Evolutionary conservation across 805 yeast genomes (phyloP).

Genomic region (Yamadazyma endophytica): DNA sequence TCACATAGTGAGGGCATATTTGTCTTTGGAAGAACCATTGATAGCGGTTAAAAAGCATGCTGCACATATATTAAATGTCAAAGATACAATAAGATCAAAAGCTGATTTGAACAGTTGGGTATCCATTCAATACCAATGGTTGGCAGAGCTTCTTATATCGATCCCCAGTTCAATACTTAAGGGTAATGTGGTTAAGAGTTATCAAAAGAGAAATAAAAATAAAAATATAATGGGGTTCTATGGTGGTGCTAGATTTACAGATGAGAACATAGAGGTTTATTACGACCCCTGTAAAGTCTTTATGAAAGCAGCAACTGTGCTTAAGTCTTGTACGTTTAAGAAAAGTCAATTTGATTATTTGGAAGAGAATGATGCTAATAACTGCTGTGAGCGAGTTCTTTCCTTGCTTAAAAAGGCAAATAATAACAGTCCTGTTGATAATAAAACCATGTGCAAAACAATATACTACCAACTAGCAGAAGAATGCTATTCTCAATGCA

Average conservation of each 20-base stretch:
- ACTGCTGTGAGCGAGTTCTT: conserved; percentile 3
- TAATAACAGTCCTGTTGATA: too few relatives aligned
- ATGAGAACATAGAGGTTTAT: conserved; percentile 19
- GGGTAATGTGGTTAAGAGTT: conserved; percentile 10
- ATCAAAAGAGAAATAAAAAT: conserved; percentile 12
- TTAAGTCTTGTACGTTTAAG: background rate
- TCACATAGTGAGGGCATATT: conserved; percentile 57
- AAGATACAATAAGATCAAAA: conserved; percentile 4
- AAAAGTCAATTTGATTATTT: conserved; percentile 8
- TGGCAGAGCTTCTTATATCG: conserved; percentile 53
- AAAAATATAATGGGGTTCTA: conserved; percentile 13
- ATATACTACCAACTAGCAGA: conserved; percentile 21
- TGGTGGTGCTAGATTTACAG: conserved; percentile 32
- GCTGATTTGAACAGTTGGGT: conserved; percentile 43
- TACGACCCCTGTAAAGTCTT: conserved; percentile 27
- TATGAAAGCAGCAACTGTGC: conserved; percentile 9
- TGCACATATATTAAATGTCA: conserved; percentile 55
- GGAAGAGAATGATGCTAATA: background rate
- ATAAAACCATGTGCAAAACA: too few relatives aligned
- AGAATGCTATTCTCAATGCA: conserved; percentile 23
- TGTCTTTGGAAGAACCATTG: conserved; percentile 56
- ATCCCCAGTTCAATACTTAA: conserved; percentile 41
- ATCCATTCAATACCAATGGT: conserved; percentile 59
- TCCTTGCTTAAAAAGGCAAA: conserved; percentile 6
- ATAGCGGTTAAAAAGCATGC: conserved; percentile 61